Base-by-base conservation (phyloP, 352 stramenopile species). In the Phytophthora vignae region DNA sequence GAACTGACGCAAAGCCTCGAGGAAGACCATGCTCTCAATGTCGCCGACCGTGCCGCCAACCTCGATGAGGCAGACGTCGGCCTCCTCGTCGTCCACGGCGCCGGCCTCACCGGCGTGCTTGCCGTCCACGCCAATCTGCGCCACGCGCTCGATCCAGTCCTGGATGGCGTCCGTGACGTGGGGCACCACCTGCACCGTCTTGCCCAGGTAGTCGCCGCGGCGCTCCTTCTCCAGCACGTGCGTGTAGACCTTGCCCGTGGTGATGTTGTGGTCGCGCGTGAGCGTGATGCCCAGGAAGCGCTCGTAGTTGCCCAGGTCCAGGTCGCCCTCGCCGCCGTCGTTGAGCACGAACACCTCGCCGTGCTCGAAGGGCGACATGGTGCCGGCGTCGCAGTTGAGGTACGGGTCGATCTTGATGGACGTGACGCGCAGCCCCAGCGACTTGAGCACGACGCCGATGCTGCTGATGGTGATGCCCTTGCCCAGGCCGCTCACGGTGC, bases 401-500 rank as follows among this genome's bases (percentile, higher is more conserved):
- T 99, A 99, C 44, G 98, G 98, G 83, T 99, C 98, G 78, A 99
- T 99, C 86, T 99, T 99, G 77, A 99, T 94, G 25, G 94, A 93
- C 46, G 98, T 99, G 49, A 99, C 97, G 64, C 90, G 84, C 66
- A 99, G 83, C 6, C 96, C 95, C 81, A 95, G 94, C 58, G 96
- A 91, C 76, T 99, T 98, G 66, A 99, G 94, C 74, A 99, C 85
- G 17, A 98, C 91, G 62, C 98, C 98, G 77, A 99, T 99, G 78
- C 90, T 98, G 66, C 90, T 98, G 85, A 99, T 99, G 52, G 98
- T 99, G 69, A 99, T 98, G 66, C 98, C 98, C 78, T 99, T 99
- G 66, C 98, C 98, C 50, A 99, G 88, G n/a, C 98, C 98, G 74
- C 93, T 99, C 55, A 99, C 93, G 14, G 99, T 99, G 71, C 98